Percentiles rank a stretch among this genome's conserved stretches.
phyloP scores from a whole-genome alignment of 306 rosid genomes.

The Oxytropis ochrocephala region DNA sequence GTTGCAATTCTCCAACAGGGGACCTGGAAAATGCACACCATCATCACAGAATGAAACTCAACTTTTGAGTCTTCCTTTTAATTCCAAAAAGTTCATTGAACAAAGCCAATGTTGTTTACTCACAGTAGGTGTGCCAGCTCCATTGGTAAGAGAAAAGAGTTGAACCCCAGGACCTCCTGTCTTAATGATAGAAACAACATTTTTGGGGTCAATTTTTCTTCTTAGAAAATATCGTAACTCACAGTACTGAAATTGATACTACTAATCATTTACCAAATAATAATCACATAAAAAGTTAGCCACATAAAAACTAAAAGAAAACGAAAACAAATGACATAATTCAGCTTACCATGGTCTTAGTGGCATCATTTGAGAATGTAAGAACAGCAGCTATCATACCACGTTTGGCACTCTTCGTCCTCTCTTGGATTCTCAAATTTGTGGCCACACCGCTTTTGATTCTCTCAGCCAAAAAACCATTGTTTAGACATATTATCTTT shows the following conservation, averaged over 20 bases:
- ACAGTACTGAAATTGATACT: too few relatives aligned
- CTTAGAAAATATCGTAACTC: constrained; percentile 45
- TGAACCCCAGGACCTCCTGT: constrained; percentile 84
- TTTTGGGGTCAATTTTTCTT: constrained; percentile 59
- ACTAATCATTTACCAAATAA: too few relatives aligned
- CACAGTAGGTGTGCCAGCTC: constrained; percentile 70
- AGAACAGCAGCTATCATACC: constrained; percentile 54
- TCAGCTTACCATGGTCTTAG: constrained; percentile 50
- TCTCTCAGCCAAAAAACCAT: constrained; percentile 55
- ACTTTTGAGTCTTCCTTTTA: neutral
- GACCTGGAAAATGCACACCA: constrained; percentile 51
- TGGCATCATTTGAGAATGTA: constrained; percentile 44
- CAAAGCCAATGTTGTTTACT: constrained; percentile 18
- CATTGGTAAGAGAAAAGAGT: constrained; percentile 77
- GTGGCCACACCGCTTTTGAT: constrained; percentile 37
- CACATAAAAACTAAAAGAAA: too few relatives aligned
- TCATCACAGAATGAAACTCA: constrained; percentile 11
- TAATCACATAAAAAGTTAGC: too few relatives aligned
- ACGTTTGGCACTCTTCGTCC: constrained; percentile 34
- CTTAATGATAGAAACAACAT: constrained; percentile 74
- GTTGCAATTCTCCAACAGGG: constrained; percentile 94
- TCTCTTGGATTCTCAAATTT: constrained; percentile 38
- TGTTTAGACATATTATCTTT: constrained; percentile 28
- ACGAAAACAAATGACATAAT: too few relatives aligned
- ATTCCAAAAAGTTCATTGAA: neutral